Base-by-base conservation (phyloP, 169 alveolate genomes). In the Plasmodium fragile region DNA sequence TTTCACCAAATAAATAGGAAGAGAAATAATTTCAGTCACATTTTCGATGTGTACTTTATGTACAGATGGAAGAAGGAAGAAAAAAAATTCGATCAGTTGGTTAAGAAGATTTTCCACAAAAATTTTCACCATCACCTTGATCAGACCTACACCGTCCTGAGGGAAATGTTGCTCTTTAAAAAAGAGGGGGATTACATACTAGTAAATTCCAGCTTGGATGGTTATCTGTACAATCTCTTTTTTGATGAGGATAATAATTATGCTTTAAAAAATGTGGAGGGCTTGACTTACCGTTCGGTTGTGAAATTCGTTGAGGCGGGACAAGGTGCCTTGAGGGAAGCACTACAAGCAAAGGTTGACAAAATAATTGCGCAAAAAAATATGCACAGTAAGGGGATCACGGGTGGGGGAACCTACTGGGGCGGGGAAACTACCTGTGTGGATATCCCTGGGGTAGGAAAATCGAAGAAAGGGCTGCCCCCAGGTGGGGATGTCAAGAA, bases 1-100 rank as follows among this genome's bases (percentile, higher is more conserved):
- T 80, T 91, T 70, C 94, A 91, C 39, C 52, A 91, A 80, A 80
- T 91, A 25, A 91, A 91, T 91, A 69, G 52, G 53, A 91, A 91
- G 73, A 41, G 92, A 80, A 91, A 91, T 49, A 91, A 91, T 45
- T 81, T 91, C 71, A 79, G 22, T 7, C 25, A 91, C 25, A 79
- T 91, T 65, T 65, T 28, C 36, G 75, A 91, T 91, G 83, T 91
- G 43, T 81, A 91, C 82, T 80, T 45, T 91, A 69, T 91, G 55
- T 91, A 91, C 25, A 36, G 18, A 36, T 91, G 94, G 94, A 79
- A 69, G 53, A 69, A 70, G 53, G 80, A 91, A 39, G 79, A 91
- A 22, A 22, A 91, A 1, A 43, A 80, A 25, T 91, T 80, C 75
- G 36, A 41, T 69, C 79, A 69, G 4, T 53, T 91, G 53, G 39